These are phyloP conservation scores for Chytridiales sp. DNA, from an alignment of 371 early-diverging fungal species.

Conservation along the genomic window DNA sequence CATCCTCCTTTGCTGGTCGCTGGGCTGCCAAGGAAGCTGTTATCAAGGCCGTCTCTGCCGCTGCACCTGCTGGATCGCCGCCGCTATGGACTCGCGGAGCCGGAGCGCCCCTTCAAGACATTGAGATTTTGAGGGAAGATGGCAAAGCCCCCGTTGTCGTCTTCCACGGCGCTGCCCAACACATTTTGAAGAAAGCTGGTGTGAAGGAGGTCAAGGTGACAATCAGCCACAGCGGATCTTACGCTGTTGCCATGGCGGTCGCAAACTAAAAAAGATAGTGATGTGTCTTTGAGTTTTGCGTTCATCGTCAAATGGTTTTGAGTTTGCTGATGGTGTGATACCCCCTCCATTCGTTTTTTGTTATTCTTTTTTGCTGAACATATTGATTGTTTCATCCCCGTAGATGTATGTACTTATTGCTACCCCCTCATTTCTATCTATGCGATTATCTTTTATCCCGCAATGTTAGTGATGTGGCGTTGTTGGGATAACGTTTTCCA, in stretches of 20 bases:
- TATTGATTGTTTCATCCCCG: neutral
- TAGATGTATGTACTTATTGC: slow-evolving; percentile 2
- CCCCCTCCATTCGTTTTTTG: neutral
- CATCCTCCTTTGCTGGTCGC: slow-evolving; percentile 87
- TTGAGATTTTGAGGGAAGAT: slow-evolving; percentile 74
- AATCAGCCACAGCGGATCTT: slow-evolving; percentile 90
- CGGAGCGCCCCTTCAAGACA: slow-evolving; percentile 85
- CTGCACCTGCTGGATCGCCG: slow-evolving; percentile 42
- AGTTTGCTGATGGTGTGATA: neutral
- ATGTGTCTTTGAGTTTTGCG: neutral
- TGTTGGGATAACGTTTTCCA: neutral
- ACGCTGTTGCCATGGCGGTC: slow-evolving; percentile 80
- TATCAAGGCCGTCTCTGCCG: slow-evolving; percentile 86
- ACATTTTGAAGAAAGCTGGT: slow-evolving; percentile 68
- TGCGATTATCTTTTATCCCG: neutral
- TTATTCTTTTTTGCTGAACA: neutral
- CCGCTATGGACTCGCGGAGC: slow-evolving; percentile 78
- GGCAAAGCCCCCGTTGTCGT: slow-evolving; percentile 87
- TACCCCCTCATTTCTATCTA: neutral
- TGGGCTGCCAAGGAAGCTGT: slow-evolving; percentile 98
- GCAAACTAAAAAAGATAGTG: slow-evolving; percentile 17
- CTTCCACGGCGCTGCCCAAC: slow-evolving; percentile 82
- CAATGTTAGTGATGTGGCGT: neutral
- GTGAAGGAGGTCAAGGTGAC: slow-evolving; percentile 80
- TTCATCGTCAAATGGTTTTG: neutral